Evolutionary conservation across 495 filamentous ascomycete genomes (phyloP).

Genomic region (Parathielavia appendiculata): DNA sequence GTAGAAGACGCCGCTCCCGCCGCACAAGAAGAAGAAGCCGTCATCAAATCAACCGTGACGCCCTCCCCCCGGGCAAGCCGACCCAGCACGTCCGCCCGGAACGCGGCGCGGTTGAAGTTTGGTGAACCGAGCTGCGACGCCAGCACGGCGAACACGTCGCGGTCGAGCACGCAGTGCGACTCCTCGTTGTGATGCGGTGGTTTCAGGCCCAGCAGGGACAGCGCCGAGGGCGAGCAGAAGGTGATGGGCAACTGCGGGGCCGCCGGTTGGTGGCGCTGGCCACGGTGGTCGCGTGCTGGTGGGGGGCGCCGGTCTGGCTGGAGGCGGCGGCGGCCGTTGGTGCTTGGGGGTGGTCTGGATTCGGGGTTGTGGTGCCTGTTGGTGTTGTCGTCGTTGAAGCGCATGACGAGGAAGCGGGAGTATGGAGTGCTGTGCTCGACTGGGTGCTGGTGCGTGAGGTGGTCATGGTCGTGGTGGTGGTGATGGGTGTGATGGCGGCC

Average conservation of each 20-base stretch:
- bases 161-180: constrained; percentile 34
- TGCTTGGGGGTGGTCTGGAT: not conserved
- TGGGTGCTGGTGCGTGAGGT: not conserved
- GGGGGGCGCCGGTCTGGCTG: not conserved
- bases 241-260: constrained; percentile 18
- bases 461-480: not conserved
- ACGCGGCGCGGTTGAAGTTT: constrained; percentile 26
- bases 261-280: not conserved
- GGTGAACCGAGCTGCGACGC: constrained; percentile 34
- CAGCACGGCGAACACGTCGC: constrained; percentile 50
- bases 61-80: constrained; percentile 38
- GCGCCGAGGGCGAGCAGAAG: constrained; percentile 30
- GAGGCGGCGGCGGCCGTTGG: not conserved
- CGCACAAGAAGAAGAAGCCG: not conserved
- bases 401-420: constrained; percentile 41
- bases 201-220: constrained; percentile 42
- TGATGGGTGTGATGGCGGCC: not conserved
- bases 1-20: not conserved
- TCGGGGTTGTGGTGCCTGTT: not conserved
- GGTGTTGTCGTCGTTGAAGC: constrained; percentile 4
- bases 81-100: constrained; percentile 37
- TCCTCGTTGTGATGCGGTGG: constrained; percentile 27
- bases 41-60: constrained; percentile 38
- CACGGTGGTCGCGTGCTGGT: not conserved
- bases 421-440: constrained; percentile 39